phyloP scores from a whole-genome alignment of 352 stramenopile species.

The Pythium sukuiense region DNA sequence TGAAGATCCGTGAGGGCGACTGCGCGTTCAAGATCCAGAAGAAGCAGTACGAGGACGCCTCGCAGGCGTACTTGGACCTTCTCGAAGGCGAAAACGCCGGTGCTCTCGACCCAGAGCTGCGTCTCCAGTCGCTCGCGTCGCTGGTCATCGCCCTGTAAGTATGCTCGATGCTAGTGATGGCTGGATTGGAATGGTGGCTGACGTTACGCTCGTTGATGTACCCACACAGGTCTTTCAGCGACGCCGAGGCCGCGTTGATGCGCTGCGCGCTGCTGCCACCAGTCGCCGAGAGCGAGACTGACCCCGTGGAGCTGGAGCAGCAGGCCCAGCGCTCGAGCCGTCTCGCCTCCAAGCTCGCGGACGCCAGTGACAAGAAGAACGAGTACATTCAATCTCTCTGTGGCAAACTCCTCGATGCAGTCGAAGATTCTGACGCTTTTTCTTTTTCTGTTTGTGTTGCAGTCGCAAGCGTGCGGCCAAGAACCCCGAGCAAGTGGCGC shows the following conservation, averaged over 20 bases:
- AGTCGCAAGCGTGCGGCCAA: slow-evolving; percentile 74
- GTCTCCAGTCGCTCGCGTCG: slow-evolving; percentile 73
- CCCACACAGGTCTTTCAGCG: slow-evolving; percentile 61
- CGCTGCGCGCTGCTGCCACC: slow-evolving; percentile 66
- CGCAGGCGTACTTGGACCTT: slow-evolving; percentile 63
- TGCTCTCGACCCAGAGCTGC: slow-evolving; percentile 62
- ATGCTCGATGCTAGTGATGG: neutral
- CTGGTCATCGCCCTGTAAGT: slow-evolving; percentile 75
- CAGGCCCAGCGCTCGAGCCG: slow-evolving; percentile 58
- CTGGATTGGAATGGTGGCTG: neutral
- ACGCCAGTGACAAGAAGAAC: slow-evolving; percentile 73
- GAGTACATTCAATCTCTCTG: slow-evolving; percentile 44
- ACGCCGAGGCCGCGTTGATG: slow-evolving; percentile 58
- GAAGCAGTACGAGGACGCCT: slow-evolving; percentile 68
- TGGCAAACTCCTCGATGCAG: too few relatives aligned
- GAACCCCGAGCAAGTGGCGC: slow-evolving; percentile 65
- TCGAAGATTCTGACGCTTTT: neutral
- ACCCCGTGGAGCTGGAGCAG: slow-evolving; percentile 68
- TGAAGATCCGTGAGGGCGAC: slow-evolving; percentile 79
- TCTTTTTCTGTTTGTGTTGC: slow-evolving; percentile 6
- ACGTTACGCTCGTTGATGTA: neutral
- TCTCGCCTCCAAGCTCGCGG: slow-evolving; percentile 58
- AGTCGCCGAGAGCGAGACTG: slow-evolving; percentile 50
- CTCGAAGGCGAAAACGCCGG: slow-evolving; percentile 64
- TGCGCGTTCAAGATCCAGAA: slow-evolving; percentile 81